phyloP scores from a whole-genome alignment of 352 stramenopile genomes.

The Phytophthora constricta region DNA sequence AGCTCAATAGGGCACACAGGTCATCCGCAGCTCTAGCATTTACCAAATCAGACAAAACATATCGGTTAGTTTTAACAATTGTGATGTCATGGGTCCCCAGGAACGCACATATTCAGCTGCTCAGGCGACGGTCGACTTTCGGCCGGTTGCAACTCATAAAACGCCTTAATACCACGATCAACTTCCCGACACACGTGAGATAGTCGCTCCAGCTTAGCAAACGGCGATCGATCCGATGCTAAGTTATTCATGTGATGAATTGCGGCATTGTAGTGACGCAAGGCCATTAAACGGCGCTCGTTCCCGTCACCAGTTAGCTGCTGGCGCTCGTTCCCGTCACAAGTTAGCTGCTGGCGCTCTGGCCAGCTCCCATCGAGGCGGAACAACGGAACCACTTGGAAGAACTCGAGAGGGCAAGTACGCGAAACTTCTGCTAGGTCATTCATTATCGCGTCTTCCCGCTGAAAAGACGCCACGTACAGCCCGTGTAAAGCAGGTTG shows the following conservation, averaged over 20 bases:
- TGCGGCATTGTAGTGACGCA: constrained; percentile 44
- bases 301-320: constrained; percentile 17
- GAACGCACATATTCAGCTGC: constrained; percentile 47
- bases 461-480: constrained; percentile 56
- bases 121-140: constrained; percentile 22
- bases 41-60: not conserved
- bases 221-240: constrained; percentile 58
- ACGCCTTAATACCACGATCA: constrained; percentile 50
- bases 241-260: constrained; percentile 58
- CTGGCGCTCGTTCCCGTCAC: constrained; percentile 21
- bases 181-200: constrained; percentile 51
- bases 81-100: not conserved
- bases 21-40: constrained; percentile 49
- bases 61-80: not conserved
- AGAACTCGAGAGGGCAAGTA: constrained; percentile 37
- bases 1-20: constrained; percentile 56
- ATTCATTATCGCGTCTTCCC: constrained; percentile 53
- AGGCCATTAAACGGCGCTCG: constrained; percentile 37
- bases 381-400: constrained; percentile 52
- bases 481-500: constrained; percentile 66
- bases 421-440: constrained; percentile 38
- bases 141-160: constrained; percentile 37
- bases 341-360: not conserved
- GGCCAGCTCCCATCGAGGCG: constrained; percentile 61
- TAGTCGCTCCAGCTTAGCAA: constrained; percentile 59